Conservation (phyloP, 2,329 filamentous ascomycete species). For the Trichothecium sympodiale region DNA sequence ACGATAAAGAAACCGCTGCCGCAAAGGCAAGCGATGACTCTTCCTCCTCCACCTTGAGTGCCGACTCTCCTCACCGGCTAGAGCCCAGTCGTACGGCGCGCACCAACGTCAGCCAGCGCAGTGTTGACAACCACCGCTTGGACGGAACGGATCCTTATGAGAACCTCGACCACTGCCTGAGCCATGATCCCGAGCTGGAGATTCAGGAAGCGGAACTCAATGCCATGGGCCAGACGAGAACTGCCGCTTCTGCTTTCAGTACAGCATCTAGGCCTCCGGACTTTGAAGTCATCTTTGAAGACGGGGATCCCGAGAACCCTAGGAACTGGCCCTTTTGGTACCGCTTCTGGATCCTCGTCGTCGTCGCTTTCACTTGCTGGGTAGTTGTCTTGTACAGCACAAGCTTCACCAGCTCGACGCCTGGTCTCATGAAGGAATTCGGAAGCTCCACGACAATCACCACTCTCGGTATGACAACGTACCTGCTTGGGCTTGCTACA, state of each 20-base stretch:
- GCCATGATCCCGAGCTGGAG: conserved; percentile 24
- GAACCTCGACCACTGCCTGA: conserved; percentile 26
- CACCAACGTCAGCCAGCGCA: conserved; percentile 10
- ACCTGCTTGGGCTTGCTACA: conserved; percentile 61
- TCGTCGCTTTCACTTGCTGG: conserved; percentile 34
- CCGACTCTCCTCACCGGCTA: background rate
- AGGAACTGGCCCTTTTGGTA: conserved; percentile 52
- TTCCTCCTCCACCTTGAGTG: too few species aligned
- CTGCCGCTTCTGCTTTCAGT: conserved; percentile 29
- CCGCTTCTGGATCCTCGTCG: conserved; percentile 30
- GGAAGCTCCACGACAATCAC: conserved; percentile 46
- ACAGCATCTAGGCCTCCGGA: conserved; percentile 37
- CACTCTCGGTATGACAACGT: conserved; percentile 68
- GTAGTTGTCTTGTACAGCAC: conserved; percentile 63
- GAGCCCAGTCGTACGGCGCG: conserved; percentile 8
- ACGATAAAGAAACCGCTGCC: too few species aligned
- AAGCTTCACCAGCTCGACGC: conserved; percentile 62
- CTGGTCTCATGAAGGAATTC: conserved; percentile 59
- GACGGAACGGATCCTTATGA: conserved; percentile 18
- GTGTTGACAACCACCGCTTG: conserved; percentile 6
- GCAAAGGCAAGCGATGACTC: too few species aligned
- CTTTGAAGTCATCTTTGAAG: conserved; percentile 65
- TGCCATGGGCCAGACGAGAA: conserved; percentile 31
- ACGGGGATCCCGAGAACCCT: conserved; percentile 52
- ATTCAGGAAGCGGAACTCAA: conserved; percentile 21